Base-by-base conservation (phyloP, 139 green algal genomes). In the Chlorella sp. region DNA sequence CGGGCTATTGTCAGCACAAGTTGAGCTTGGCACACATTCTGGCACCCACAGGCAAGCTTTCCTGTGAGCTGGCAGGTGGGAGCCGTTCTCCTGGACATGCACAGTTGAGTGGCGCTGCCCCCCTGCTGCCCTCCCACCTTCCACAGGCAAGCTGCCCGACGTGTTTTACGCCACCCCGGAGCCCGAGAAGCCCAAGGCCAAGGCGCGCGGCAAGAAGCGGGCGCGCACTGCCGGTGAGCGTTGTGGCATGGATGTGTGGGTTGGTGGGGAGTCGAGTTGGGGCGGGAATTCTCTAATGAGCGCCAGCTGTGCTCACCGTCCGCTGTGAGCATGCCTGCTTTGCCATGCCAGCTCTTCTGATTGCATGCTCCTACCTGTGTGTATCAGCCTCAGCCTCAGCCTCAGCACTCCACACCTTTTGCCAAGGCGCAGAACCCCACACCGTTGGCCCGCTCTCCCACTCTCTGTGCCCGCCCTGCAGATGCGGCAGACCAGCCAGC, bases 81-180 rank as follows among this genome's bases (percentile, higher is more conserved):
- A 28, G 22, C 66, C 66, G 66, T 9, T 14, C 26, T 15, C 66
- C 32, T 81, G 28, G 15, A 26, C 79, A 34, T 37, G 28, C 24
- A 15, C 26, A 26, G 37, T 61, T 16, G 39, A 19, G 15, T 28
- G 24, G 3, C n/a, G n/a, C 30, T 37, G n/a, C 2, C 83, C 48
- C 30, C 2, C 32, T n/a, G 40, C 81, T 73, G 30, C 81, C 53
- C 16, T 7, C 32, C 64, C 64, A 32, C 22, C 64, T 14, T 68
- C 19, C 21, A 40, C 79, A 86, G 87, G 83, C 61, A 28, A 61
- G 2, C 90, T 92, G 86, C 90, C 90, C 26, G 66, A 92, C n/a
- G 75, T 88, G 30, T 92, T 92, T 32, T 92, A 90, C 81, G n/a
- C 81, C 18, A 68, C 48, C 11, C 90, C 89, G 4, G 71, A 90